phyloP scores from a whole-genome alignment of 371 early-diverging fungal species.

The Mortierella sp. region DNA sequence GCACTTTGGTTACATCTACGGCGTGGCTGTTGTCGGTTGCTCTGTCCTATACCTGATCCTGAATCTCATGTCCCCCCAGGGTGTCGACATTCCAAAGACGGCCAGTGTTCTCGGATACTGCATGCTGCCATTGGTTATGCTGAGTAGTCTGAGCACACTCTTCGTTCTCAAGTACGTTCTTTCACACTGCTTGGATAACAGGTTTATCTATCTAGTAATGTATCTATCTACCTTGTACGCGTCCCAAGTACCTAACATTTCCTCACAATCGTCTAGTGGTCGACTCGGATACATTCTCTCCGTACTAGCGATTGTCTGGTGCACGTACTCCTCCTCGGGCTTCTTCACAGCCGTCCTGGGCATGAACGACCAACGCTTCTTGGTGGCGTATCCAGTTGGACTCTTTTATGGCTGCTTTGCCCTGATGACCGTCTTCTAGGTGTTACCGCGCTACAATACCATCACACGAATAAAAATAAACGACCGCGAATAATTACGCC shows the following conservation, averaged over 20 bases:
- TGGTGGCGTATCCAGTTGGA: slow-evolving; percentile 96
- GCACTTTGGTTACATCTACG: slow-evolving; percentile 98
- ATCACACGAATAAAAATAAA: too few relatives aligned
- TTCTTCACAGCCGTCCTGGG: slow-evolving; percentile 96
- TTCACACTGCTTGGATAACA: background rate
- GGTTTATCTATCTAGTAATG: too few relatives aligned
- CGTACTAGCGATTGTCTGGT: slow-evolving; percentile 87
- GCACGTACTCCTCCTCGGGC: slow-evolving; percentile 92
- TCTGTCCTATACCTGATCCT: slow-evolving; percentile 87
- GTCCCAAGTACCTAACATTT: too few relatives aligned
- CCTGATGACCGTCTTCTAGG: slow-evolving; percentile 91
- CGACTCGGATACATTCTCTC: slow-evolving; percentile 70
- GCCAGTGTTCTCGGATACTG: slow-evolving; percentile 98
- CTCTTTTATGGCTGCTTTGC: slow-evolving; percentile 96
- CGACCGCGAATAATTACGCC: too few relatives aligned
- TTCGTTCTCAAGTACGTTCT: slow-evolving; percentile 27
- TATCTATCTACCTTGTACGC: too few relatives aligned
- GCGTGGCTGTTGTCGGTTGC: slow-evolving; percentile 92
- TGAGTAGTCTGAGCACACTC: slow-evolving; percentile 70
- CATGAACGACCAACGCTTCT: slow-evolving; percentile 92
- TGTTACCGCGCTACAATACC: background rate
- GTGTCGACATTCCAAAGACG: slow-evolving; percentile 88
- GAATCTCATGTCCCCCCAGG: slow-evolving; percentile 93
- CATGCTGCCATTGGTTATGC: slow-evolving; percentile 92
- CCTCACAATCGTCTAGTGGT: slow-evolving; percentile 50